A percentile compares a stretch with the other conserved stretches of the same genome.
phyloP scores from a whole-genome alignment of 495 filamentous ascomycete species.

The Talaromyces thailandensis region DNA sequence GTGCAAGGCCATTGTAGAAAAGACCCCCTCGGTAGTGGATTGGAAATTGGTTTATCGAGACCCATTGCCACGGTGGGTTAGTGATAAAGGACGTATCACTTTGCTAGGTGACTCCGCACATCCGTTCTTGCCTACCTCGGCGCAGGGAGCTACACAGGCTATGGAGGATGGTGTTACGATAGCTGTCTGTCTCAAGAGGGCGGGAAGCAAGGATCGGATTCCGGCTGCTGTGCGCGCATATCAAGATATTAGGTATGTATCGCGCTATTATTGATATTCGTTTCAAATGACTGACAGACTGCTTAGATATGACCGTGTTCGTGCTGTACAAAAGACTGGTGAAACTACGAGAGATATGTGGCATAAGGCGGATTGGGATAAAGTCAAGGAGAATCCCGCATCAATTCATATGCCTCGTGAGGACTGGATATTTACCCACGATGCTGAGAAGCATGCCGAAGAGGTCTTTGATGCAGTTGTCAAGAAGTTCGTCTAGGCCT shows the following conservation, averaged over 20 bases:
- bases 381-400: slow-evolving; percentile 26
- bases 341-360: slow-evolving; percentile 47
- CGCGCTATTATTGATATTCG: too few relatives aligned
- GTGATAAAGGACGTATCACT: slow-evolving; percentile 45
- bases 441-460: slow-evolving; percentile 46
- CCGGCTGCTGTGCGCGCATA: slow-evolving; percentile 35
- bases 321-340: slow-evolving; percentile 45
- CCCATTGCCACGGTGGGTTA: slow-evolving; percentile 57
- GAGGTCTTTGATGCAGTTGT: slow-evolving; percentile 35
- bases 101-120: slow-evolving; percentile 66
- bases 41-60: slow-evolving; percentile 68
- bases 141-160: slow-evolving; percentile 63
- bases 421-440: slow-evolving; percentile 49
- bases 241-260: slow-evolving; percentile 26
- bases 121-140: slow-evolving; percentile 62
- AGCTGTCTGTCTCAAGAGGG: slow-evolving; percentile 48
- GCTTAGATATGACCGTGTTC: slow-evolving; percentile 39
- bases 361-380: slow-evolving; percentile 49
- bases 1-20: slow-evolving; percentile 46
- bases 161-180: slow-evolving; percentile 65
- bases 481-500: not conserved
- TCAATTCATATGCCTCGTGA: slow-evolving; percentile 45
- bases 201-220: slow-evolving; percentile 38
- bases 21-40: slow-evolving; percentile 55
- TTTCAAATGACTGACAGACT: not conserved